Conservation (phyloP, 495 filamentous ascomycete genomes). For the Xylaria scruposa region DNA sequence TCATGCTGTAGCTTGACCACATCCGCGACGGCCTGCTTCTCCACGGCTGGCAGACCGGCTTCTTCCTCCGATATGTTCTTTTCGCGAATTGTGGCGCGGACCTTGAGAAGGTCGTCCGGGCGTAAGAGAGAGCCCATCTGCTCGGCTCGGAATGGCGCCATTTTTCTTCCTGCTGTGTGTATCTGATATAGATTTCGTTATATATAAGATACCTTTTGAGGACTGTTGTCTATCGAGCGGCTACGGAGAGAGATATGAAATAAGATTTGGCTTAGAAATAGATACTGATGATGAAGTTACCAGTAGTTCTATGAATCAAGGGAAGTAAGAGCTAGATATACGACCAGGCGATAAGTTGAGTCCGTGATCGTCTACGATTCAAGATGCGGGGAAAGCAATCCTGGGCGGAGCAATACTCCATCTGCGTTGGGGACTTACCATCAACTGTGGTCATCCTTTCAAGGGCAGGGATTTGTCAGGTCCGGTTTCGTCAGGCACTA, state of each 20-base stretch:
- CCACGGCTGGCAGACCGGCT: slow-evolving; percentile 55
- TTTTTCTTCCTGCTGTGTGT: slow-evolving; percentile 1
- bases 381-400: slow-evolving; percentile 19
- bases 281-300: neutral
- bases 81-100: slow-evolving; percentile 63
- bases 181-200: neutral
- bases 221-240: neutral
- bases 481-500: neutral
- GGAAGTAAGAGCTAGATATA: slow-evolving; percentile 6
- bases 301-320: neutral
- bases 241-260: neutral
- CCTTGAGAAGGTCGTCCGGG: slow-evolving; percentile 69
- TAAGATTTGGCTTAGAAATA: neutral
- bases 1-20: slow-evolving; percentile 70
- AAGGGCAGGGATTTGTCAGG: slow-evolving; percentile 1
- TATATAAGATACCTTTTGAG: neutral
- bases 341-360: neutral
- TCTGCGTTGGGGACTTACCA: neutral
- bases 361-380: neutral
- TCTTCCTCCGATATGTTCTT: slow-evolving; percentile 62
- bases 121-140: slow-evolving; percentile 84
- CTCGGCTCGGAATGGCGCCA: slow-evolving; percentile 77
- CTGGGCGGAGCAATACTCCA: slow-evolving; percentile 17
- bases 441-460: neutral
- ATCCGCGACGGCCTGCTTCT: slow-evolving; percentile 70